Conservation (phyloP, 2,329 filamentous ascomycete species). For the Stemphylium lycopersici region DNA sequence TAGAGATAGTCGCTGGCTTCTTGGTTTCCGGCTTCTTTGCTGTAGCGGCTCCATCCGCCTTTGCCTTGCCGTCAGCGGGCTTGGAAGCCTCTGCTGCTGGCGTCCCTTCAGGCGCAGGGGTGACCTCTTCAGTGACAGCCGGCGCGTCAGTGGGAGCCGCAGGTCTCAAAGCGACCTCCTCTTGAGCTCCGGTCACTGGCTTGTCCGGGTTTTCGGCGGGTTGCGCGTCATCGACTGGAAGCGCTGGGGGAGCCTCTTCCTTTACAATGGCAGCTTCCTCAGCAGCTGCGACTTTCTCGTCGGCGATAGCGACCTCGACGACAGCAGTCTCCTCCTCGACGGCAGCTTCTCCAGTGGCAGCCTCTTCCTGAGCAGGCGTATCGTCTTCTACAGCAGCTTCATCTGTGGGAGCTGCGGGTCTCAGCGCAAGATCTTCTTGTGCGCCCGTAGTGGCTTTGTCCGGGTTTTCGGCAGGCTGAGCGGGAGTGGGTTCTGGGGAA, state of each 20-base stretch:
- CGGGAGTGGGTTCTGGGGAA: background rate
- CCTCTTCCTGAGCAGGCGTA: constrained; percentile 6
- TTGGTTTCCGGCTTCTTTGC: constrained; percentile 28
- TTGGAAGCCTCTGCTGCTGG: constrained; percentile 3
- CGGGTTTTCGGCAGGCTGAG: constrained; percentile 42
- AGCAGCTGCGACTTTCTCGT: background rate
- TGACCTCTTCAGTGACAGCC: constrained; percentile 48
- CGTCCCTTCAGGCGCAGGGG: constrained; percentile 31
- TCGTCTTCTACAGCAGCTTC: constrained; percentile 47
- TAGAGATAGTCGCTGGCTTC: constrained; percentile 44
- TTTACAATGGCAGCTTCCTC: constrained; percentile 1
- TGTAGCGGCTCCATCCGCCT: constrained; percentile 21
- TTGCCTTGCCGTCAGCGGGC: constrained; percentile 14
- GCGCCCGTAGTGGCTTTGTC: constrained; percentile 53
- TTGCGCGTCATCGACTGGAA: background rate
- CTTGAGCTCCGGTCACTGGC: constrained; percentile 50
- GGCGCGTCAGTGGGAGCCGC: constrained; percentile 43
- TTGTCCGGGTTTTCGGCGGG: constrained; percentile 52
- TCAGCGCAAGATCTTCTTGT: constrained; percentile 50
- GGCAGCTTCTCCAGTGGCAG: constrained; percentile 3
- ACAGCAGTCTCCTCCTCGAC: background rate
- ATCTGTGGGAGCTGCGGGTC: constrained; percentile 49
- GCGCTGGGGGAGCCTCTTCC: background rate
- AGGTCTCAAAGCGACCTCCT: constrained; percentile 49
- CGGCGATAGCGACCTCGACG: constrained; percentile 24